Evolutionary conservation across 1,284 basidiomycete genomes (phyloP).

Genomic region (Bjerkandera adusta): DNA sequence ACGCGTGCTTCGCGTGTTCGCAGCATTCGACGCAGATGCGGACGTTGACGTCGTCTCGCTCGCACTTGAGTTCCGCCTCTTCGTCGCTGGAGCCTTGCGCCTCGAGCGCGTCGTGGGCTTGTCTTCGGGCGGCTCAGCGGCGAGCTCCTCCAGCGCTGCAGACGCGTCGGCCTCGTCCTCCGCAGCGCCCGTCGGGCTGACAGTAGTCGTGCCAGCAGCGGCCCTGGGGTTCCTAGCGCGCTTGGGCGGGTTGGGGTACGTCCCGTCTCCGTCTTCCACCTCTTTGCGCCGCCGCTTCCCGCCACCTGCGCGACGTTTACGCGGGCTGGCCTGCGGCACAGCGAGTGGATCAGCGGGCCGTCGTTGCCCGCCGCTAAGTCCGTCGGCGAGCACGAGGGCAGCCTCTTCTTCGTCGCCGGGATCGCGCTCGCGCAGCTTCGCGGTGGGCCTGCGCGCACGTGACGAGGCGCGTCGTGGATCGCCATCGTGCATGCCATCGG

Average conservation of each 20-base stretch:
- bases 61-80: slow-evolving; percentile 30
- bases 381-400: slow-evolving; percentile 14
- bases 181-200: slow-evolving; percentile 24
- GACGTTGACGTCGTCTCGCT: slow-evolving; percentile 32
- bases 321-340: too few species aligned
- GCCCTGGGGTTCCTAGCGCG: slow-evolving; percentile 53
- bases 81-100: slow-evolving; percentile 20
- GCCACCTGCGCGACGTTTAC: slow-evolving; percentile 27
- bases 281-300: slow-evolving; percentile 59
- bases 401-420: slow-evolving; percentile 18
- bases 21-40: slow-evolving; percentile 30
- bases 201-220: slow-evolving; percentile 22
- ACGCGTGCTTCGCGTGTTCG: slow-evolving; percentile 16
- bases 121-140: slow-evolving; percentile 25
- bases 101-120: slow-evolving; percentile 29
- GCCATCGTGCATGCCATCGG: slow-evolving; percentile 32
- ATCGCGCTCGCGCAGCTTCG: slow-evolving; percentile 52
- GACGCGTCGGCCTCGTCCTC: slow-evolving; percentile 22
- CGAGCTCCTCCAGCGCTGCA: slow-evolving; percentile 21
- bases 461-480: slow-evolving; percentile 42
- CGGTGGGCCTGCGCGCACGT: slow-evolving; percentile 48
- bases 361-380: slow-evolving; percentile 29
- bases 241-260: slow-evolving; percentile 73
- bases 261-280: slow-evolving; percentile 58
- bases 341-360: slow-evolving; percentile 20